Evolutionary conservation across 345 rosid genomes (phyloP), one percentile per base, ranked within the genome.

Genomic region (Murraya koenigii): DNA sequence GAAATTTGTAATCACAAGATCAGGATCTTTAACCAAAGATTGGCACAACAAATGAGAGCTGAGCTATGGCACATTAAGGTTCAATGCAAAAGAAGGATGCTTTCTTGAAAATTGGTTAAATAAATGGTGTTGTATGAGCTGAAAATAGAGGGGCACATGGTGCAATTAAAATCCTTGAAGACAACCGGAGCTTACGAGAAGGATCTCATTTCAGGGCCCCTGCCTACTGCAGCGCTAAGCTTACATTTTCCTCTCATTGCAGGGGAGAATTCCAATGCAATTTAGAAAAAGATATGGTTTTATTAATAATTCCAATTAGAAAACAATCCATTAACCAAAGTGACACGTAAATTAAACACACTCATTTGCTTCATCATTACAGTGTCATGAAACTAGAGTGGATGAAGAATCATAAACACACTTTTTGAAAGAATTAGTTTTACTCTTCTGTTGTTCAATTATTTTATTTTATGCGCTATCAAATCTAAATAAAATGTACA

Each of bases 321-420:
- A 71, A 71, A 22, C 63, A 71, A 54, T 41, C 74, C 74, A 71
- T 32, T 25, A 70, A 70, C 14, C 26, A 30, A 30, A 70, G 10
- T 35, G 64, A 56, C 49, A 35, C 23, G 52, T 17, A n/a, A 67
- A 23, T 17, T 33, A 65, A 33, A 20, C 44, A 19, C 44, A 1
- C 44, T 3, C 69, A 2, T 41, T 10, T 6, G 28, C 66, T 13
- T 30, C 22, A 28, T 28, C 66, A 26, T 62, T 22, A 44, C 26
- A 62, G 15, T 62, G 33, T 62, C 33, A 10, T 23, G 32, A 60
- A 60, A 25, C 32, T 11, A 26, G 28, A 26, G 30, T 20, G 59
- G 4, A 17, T 55, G 25, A 1, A 20, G 23, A 7, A 55, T 7
- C 5, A 55, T 11, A 55, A 55, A 55, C 23, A 13, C 49, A 10